These are phyloP conservation scores for Neofusicoccum kwambonambiense DNA, from an alignment of 2,329 filamentous ascomycete genomes.

Conservation along the genomic window DNA sequence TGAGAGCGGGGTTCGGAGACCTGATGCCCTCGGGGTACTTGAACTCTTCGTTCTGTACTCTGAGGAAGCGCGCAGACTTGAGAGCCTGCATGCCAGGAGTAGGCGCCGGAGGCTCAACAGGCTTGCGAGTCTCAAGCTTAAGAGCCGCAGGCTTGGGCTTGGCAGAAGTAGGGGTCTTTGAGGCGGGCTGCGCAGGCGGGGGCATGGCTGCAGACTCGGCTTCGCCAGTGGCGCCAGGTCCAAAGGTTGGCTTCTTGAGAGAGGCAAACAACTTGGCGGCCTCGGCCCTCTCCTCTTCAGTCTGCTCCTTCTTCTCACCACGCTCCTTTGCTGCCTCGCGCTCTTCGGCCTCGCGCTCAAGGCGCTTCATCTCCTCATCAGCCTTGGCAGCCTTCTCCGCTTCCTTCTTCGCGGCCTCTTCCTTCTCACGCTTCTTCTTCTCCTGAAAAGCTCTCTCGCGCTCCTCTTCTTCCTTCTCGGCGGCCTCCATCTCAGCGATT, in stretches of 20 bases:
- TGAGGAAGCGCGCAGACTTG: constrained; percentile 85
- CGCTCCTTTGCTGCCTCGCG: constrained; percentile 45
- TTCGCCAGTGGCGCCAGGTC: constrained; percentile 42
- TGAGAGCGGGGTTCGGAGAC: constrained; percentile 89
- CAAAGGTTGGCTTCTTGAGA: constrained; percentile 50
- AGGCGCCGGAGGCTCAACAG: constrained; percentile 86
- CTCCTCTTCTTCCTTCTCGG: constrained; percentile 55
- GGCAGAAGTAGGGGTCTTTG: constrained; percentile 48
- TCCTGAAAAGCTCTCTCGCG: constrained; percentile 71
- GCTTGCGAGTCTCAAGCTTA: constrained; percentile 83
- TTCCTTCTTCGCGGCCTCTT: constrained; percentile 51
- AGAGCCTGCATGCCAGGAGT: constrained; percentile 91
- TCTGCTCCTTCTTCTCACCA: constrained; percentile 30
- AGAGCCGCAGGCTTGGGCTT: constrained; percentile 85
- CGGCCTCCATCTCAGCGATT: constrained; percentile 61
- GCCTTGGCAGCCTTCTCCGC: constrained; percentile 39
- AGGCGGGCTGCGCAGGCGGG: constrained; percentile 50
- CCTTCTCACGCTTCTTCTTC: constrained; percentile 64
- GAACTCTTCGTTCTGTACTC: constrained; percentile 68
- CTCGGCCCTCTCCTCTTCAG: constrained; percentile 44
- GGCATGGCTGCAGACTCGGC: constrained; percentile 39
- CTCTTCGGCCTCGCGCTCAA: constrained; percentile 50
- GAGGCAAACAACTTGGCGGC: constrained; percentile 44
- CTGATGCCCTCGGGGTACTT: constrained; percentile 80
- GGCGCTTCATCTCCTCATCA: constrained; percentile 53